Base-by-base conservation (phyloP, 2,329 filamentous ascomycete species). In the Xylaria sp. region DNA sequence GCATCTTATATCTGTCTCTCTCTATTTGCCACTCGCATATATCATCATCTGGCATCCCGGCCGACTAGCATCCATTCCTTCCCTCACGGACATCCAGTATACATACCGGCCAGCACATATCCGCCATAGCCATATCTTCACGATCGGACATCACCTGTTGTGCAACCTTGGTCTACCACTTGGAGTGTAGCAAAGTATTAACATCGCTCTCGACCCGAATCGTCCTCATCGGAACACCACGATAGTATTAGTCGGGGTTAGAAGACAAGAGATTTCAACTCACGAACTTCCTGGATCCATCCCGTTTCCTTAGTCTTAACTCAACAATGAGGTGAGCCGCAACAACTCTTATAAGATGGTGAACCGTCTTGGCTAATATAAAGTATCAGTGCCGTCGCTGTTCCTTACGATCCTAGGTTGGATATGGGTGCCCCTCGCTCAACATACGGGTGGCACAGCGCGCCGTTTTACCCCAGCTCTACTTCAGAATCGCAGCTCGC, bases 341-440 rank as follows among this genome's bases (percentile, higher is more conserved):
- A 42, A 56, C 42, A 23, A 53, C 39, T 13, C 10, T 35, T 49
- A 11, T 39, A 57, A 18, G 30, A 52, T 48, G 49, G 19, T 11
- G 55, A 18, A 54, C 54, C 11, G 53, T 30, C 23, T 30, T 30
- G 18, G 47, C 59, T 53, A 54, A 65, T 53, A 10, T 7, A 35
- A 61, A 30, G 54, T 6, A 57, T 59, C 68, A 76, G 80, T 70
- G 76, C 81, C 64, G 79, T 80, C 65, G 73, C 80, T 55, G 76
- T 80, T 59, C 71, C 74, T 50, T 83, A 79, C 70, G 80, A 83
- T 66, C 74, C 78, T 30, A 73, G 76, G 64, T 80, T 82, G 68
- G 74, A 73, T 63, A 81, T 83, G 79, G 80, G 79, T 55, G 75
- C 75, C 55, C 75, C 70, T 35, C 70, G 80, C 68, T 77, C 79